Conservation (phyloP, 768 basidiomycete genomes). For the Boletus subcaerulescens region DNA sequence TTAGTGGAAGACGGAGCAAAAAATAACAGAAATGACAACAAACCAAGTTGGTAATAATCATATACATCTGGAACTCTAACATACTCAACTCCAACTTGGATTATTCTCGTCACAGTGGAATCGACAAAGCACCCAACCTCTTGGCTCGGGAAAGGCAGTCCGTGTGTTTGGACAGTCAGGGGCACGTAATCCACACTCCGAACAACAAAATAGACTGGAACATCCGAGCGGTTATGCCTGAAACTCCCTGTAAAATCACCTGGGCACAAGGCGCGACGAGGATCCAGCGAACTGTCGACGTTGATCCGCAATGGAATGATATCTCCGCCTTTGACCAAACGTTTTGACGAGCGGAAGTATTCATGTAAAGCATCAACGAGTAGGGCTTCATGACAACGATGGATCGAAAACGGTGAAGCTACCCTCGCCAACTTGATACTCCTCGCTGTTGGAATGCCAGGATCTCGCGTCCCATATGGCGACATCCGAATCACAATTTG, state of each 20-base stretch:
- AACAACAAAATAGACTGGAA: conserved; percentile 72
- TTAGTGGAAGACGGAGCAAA: conserved; percentile 1
- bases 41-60: conserved; percentile 52
- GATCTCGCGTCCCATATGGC: conserved; percentile 58
- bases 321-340: conserved; percentile 72
- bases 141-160: conserved; percentile 55
- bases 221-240: conserved; percentile 26
- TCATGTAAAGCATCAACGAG: conserved; percentile 60
- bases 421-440: conserved; percentile 77
- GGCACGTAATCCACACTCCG: conserved; percentile 72
- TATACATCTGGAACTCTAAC: conserved; percentile 52
- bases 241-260: conserved; percentile 1
- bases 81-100: conserved; percentile 78
- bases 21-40: conserved; percentile 12
- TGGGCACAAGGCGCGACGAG: conserved; percentile 4
- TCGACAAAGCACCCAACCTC: conserved; percentile 88
- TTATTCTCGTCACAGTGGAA: conserved; percentile 62
- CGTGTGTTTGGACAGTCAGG: conserved; percentile 36
- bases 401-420: conserved; percentile 67
- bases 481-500: conserved; percentile 45
- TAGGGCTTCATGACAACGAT: conserved; percentile 58
- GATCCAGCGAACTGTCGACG: conserved; percentile 39
- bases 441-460: conserved; percentile 64
- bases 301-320: conserved; percentile 64
- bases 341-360: conserved; percentile 54